Base-by-base conservation (phyloP, 768 basidiomycete genomes). In the Clitopilus passeckerianus region DNA sequence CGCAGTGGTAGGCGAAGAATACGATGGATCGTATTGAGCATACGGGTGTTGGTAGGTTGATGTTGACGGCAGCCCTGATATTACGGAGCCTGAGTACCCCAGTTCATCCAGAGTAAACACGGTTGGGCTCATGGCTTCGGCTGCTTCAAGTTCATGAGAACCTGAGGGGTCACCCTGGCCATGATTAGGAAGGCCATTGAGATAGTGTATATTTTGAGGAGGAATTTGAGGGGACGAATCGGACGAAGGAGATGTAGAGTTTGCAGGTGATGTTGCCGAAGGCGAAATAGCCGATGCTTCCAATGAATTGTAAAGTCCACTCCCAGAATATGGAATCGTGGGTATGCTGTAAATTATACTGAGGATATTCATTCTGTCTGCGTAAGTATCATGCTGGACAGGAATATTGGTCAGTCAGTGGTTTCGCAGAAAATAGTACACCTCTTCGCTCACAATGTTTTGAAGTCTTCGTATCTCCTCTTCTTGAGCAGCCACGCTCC, bases 311-410 rank as follows among this genome's bases (percentile, higher is more conserved):
- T 84, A 50, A n/a, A 50, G 46, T 20, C 46, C 20, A 22, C 3
- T 50, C 18, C 18, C 81, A 10, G 89, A 80, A 67, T 89, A 84
- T 20, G 88, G 87, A 46, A 85, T 81, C 46, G 89, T 81, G 23
- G 90, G 90, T 71, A 94, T 92, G 71, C 86, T 89, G 77, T 94
- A 94, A 62, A 93, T 93, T 63, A 91, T 80, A 66, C 90, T 91
- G 58, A 96, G 82, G 68, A 95, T 94, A 67, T 91, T 90, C 89
- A 96, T 93, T 56, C 94, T 85, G 72, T 96, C 92, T 60, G 91
- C 92, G 71, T 96, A 96, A 8, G 94, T 95, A 72, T 96, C 94
- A 69, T 95, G 94, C 93, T 95, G 70, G 56, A 41, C 46, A 12
- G 20, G 20, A 59, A 60, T 57, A 62, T 60, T 57, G 23, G 16